A percentile compares a stretch with the other conserved stretches of the same genome.
phyloP scores from a whole-genome alignment of 1,139 yeast species.

The Taphrina communis region DNA sequence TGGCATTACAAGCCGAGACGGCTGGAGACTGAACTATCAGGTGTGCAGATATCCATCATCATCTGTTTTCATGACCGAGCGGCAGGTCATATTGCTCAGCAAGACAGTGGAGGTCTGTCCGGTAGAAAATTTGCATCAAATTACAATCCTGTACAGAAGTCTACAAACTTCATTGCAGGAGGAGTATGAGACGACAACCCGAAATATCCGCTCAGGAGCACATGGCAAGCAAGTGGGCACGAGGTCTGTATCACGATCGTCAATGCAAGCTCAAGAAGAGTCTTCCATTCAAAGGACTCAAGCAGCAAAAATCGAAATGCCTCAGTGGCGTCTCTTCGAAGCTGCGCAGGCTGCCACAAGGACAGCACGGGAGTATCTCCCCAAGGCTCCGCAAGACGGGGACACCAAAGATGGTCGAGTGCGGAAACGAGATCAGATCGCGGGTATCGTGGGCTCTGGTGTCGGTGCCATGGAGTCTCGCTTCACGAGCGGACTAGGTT shows the following conservation, averaged over 20 bases:
- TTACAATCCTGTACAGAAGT: not conserved
- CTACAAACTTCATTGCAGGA: not conserved
- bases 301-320: conserved; percentile 29
- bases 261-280: not conserved
- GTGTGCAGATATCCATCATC: conserved; percentile 32
- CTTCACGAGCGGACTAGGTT: conserved; percentile 35
- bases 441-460: conserved; percentile 36
- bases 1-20: not conserved
- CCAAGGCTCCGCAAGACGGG: not conserved
- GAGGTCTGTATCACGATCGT: not conserved
- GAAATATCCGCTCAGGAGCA: not conserved
- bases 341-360: conserved; percentile 38
- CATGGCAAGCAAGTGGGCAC: not conserved
- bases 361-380: conserved; percentile 19
- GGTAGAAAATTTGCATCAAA: conserved; percentile 8
- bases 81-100: conserved; percentile 15
- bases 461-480: conserved; percentile 37
- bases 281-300: not conserved
- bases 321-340: conserved; percentile 30
- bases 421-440: conserved; percentile 35
- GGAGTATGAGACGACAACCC: not conserved
- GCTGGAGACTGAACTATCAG: conserved; percentile 33
- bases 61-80: not conserved
- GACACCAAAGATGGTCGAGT: conserved; percentile 12
- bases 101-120: conserved; percentile 19